These are phyloP conservation scores for Cladosporium sp. DNA, from an alignment of 2,329 filamentous ascomycete genomes.

Conservation along the genomic window DNA sequence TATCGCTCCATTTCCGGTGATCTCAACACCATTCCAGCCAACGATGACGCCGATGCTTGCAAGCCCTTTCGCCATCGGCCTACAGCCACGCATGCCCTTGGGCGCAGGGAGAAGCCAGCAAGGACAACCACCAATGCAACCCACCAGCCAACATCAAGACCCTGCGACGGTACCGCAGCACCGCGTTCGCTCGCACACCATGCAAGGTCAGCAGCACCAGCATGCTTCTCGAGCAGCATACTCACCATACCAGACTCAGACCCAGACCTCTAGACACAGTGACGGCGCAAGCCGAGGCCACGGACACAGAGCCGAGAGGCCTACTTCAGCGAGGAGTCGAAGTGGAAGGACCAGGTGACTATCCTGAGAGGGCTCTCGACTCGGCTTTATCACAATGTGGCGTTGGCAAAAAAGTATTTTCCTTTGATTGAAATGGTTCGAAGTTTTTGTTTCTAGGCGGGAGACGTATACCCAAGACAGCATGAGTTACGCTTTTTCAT, in stretches of 20 bases:
- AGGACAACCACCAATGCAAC: not conserved
- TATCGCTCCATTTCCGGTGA: conserved; percentile 30
- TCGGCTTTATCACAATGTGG: not conserved
- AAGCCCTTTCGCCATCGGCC: conserved; percentile 22
- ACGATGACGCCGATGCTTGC: conserved; percentile 5
- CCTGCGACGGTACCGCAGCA: conserved; percentile 12
- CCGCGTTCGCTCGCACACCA: conserved; percentile 8
- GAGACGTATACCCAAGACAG: not conserved
- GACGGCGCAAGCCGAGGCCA: not conserved
- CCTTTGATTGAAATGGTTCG: not conserved
- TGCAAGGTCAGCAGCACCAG: conserved; percentile 17
- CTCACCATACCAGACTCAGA: conserved; percentile 7
- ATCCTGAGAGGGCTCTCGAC: not conserved
- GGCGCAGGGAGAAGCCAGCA: not conserved
- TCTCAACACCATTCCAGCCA: conserved; percentile 22
- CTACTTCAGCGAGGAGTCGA: not conserved
- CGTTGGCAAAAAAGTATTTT: not conserved
- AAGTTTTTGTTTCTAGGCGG: not conserved
- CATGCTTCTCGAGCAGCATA: conserved; percentile 10
- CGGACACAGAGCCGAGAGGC: not conserved
- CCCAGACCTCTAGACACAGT: conserved; percentile 1
- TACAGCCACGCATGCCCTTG: conserved; percentile 24
- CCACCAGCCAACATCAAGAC: not conserved
- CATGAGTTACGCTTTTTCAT: not conserved
- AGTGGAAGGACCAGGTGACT: not conserved